A percentile compares a stretch with the other conserved stretches of the same genome.
Conservation (phyloP, 2,329 filamentous ascomycete genomes). For the Monilinia laxa region DNA sequence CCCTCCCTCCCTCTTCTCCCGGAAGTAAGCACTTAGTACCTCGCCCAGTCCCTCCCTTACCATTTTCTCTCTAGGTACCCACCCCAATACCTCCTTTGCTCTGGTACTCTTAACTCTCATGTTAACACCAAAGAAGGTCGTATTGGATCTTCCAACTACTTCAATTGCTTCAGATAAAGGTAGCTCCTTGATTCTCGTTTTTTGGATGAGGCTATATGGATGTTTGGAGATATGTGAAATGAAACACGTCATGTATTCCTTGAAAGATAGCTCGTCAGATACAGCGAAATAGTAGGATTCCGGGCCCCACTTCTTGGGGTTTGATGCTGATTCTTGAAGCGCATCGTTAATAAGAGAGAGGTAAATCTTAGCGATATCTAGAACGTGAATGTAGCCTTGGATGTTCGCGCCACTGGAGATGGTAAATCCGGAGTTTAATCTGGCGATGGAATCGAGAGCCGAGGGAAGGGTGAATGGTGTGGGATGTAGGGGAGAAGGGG, state of each 20-base stretch:
- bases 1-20: neutral
- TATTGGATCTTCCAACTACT: neutral
- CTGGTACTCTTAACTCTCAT: constrained; percentile 25
- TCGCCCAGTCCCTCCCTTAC: constrained; percentile 20
- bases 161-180: neutral
- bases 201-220: neutral
- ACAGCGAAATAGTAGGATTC: constrained; percentile 28
- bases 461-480: constrained; percentile 22
- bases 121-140: constrained; percentile 20
- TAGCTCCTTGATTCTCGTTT: constrained; percentile 3
- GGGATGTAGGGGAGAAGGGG: constrained; percentile 25
- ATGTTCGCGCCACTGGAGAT: constrained; percentile 22
- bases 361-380: constrained; percentile 27
- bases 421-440: constrained; percentile 22
- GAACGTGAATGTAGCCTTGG: constrained; percentile 26
- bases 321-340: neutral
- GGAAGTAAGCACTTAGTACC: constrained; percentile 16
- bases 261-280: constrained; percentile 15
- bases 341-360: constrained; percentile 19
- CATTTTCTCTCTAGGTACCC: constrained; percentile 15
- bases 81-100: constrained; percentile 15
- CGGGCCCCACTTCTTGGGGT: constrained; percentile 15
- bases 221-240: neutral
- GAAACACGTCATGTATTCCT: constrained; percentile 18
- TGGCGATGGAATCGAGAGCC: constrained; percentile 5